Percentiles rank a stretch among this genome's conserved stretches.
These are phyloP conservation scores for Diaporthe sp. DNA, from an alignment of 2,329 filamentous ascomycete species.

Conservation along the genomic window DNA sequence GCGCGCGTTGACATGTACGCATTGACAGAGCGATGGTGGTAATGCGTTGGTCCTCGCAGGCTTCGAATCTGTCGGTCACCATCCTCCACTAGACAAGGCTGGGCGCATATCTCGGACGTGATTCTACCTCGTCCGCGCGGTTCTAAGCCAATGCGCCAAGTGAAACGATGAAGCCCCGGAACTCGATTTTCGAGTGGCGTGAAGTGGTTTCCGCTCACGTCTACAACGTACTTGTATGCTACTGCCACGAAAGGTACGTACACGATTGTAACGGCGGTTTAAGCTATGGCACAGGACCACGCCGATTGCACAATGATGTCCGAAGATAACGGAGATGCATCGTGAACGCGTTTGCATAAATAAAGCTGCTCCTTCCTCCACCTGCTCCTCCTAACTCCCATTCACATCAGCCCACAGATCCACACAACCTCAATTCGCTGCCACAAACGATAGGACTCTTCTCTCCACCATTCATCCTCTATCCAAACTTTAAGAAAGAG, in stretches of 20 bases:
- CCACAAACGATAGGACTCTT: neutral
- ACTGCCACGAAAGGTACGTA: neutral
- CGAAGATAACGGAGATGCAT: neutral
- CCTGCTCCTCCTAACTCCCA: neutral
- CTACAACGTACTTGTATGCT: neutral
- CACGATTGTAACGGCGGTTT: too few relatives aligned
- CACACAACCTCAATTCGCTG: neutral
- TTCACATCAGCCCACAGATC: neutral
- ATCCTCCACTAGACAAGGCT: neutral
- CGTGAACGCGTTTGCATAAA: neutral
- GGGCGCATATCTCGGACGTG: neutral
- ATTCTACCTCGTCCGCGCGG: neutral
- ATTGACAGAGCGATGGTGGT: neutral
- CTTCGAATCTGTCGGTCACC: neutral
- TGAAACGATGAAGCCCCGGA: neutral
- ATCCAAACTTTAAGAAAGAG: neutral
- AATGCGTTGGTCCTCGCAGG: neutral
- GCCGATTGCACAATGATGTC: neutral
- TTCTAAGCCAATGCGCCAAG: neutral
- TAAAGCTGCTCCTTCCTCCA: too few relatives aligned
- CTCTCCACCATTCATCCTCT: neutral
- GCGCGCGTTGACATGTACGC: neutral
- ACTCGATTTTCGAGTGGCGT: neutral
- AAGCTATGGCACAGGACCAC: neutral
- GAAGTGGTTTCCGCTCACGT: neutral